Percentiles rank a stretch among this genome's conserved stretches.
These are phyloP conservation scores for Fusarium sublunatum DNA, from an alignment of 2,329 filamentous ascomycete species.

Conservation along the genomic window DNA sequence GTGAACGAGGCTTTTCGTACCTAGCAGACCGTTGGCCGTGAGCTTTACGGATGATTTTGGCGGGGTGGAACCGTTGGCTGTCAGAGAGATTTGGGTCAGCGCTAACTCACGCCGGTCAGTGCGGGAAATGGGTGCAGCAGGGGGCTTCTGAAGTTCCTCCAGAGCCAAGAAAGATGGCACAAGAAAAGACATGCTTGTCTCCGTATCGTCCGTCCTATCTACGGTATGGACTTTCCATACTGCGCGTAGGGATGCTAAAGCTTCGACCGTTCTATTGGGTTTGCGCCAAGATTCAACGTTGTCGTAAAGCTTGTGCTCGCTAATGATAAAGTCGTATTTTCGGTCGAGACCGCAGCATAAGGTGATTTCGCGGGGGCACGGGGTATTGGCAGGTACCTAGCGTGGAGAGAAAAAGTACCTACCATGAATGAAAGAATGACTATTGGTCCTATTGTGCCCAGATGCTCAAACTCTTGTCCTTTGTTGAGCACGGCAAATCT, in stretches of 20 bases:
- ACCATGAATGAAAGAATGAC: too few relatives aligned
- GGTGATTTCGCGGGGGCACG: too few relatives aligned
- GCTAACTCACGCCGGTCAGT: slow-evolving; percentile 36
- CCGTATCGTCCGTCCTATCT: not conserved
- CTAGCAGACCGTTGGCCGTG: slow-evolving; percentile 1
- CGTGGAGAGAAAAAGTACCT: too few relatives aligned
- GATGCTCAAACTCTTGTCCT: slow-evolving; percentile 15
- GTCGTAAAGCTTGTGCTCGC: not conserved
- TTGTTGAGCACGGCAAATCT: slow-evolving; percentile 16
- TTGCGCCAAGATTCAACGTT: slow-evolving; percentile 1
- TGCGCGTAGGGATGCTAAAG: not conserved
- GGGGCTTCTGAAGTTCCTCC: not conserved
- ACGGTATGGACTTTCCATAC: too few relatives aligned
- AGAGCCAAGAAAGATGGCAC: too few relatives aligned
- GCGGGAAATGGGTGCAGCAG: slow-evolving; percentile 38
- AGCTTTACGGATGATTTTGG: slow-evolving; percentile 29
- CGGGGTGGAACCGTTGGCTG: slow-evolving; percentile 44
- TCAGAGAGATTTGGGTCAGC: slow-evolving; percentile 40
- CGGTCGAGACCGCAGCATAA: too few relatives aligned
- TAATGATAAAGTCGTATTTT: not conserved
- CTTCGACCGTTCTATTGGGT: not conserved
- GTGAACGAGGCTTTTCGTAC: too few relatives aligned
- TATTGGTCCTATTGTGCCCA: too few relatives aligned
- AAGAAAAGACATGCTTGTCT: not conserved
- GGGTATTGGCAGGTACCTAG: too few relatives aligned